These are phyloP conservation scores for Monosporascus ibericus DNA, from an alignment of 2,329 filamentous ascomycete genomes.

Conservation along the genomic window DNA sequence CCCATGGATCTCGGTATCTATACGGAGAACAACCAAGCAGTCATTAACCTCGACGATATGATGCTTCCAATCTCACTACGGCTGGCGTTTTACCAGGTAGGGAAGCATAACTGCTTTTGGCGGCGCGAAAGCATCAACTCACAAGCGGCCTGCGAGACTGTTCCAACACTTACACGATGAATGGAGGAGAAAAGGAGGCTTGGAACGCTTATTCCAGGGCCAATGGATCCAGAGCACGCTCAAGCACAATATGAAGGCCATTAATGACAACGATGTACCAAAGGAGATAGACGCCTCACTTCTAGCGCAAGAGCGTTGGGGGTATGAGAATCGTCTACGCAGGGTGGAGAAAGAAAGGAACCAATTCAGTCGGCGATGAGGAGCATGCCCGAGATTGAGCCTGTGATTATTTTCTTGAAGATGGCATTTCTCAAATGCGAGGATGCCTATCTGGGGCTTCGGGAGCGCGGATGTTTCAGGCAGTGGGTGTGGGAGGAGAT, in stretches of 20 bases:
- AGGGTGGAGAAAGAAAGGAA: slow-evolving; percentile 1
- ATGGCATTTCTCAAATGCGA: too few species aligned
- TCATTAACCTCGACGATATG: slow-evolving; percentile 6
- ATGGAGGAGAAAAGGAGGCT: slow-evolving; percentile 1
- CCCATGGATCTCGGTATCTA: slow-evolving; percentile 4
- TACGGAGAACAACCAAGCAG: slow-evolving; percentile 1
- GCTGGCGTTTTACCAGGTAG: slow-evolving; percentile 1
- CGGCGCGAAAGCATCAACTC: neutral
- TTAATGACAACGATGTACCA: neutral
- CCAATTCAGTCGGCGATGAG: too few species aligned
- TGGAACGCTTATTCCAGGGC: slow-evolving; percentile 7
- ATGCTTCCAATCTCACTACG: slow-evolving; percentile 1
- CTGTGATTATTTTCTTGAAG: too few species aligned
- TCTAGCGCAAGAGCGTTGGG: neutral
- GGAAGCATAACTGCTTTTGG: neutral
- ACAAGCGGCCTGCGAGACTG: slow-evolving; percentile 1
- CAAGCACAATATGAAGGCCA: neutral
- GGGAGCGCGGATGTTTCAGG: too few species aligned
- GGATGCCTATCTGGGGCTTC: too few species aligned
- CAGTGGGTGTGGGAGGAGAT: too few species aligned
- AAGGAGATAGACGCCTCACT: neutral
- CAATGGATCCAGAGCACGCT: slow-evolving; percentile 4
- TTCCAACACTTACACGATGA: slow-evolving; percentile 3
- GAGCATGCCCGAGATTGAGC: too few species aligned
- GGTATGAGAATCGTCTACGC: slow-evolving; percentile 1